Evolutionary conservation across 1,139 yeast genomes (phyloP).

Genomic region (Blastobotrys aristatus): DNA sequence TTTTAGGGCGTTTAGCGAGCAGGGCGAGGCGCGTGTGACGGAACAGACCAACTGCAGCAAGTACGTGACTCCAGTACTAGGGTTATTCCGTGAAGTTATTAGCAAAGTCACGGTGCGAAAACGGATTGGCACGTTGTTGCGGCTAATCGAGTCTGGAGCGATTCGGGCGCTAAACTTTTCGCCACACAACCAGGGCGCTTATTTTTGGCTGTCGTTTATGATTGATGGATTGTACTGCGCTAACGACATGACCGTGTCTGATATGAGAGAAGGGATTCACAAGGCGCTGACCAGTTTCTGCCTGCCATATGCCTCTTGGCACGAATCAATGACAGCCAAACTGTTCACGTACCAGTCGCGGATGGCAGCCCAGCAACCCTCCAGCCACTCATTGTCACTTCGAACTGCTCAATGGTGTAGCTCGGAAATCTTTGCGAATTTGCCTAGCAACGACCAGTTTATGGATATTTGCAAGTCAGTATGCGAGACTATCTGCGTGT

Average conservation of each 20-base stretch:
- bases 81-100: not conserved
- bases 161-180: not conserved
- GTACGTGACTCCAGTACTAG: not conserved
- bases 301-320: not conserved
- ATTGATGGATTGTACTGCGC: not conserved
- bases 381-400: too few relatives aligned
- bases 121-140: not conserved
- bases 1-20: not conserved
- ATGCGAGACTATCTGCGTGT: not conserved
- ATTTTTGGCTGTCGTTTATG: not conserved
- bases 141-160: not conserved
- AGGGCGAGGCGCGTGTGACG: not conserved
- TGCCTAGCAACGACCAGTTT: not conserved
- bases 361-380: not conserved
- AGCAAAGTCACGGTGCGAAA: not conserved
- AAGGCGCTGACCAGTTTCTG: not conserved
- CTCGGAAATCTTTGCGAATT: not conserved
- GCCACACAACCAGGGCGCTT: not conserved
- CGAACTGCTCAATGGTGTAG: not conserved
- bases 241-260: too few relatives aligned
- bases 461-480: not conserved
- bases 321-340: not conserved
- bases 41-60: not conserved
- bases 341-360: not conserved
- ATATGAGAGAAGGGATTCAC: too few relatives aligned